phyloP scores from a whole-genome alignment of 2,329 filamentous ascomycete species.

The Colletotrichum filicis region DNA sequence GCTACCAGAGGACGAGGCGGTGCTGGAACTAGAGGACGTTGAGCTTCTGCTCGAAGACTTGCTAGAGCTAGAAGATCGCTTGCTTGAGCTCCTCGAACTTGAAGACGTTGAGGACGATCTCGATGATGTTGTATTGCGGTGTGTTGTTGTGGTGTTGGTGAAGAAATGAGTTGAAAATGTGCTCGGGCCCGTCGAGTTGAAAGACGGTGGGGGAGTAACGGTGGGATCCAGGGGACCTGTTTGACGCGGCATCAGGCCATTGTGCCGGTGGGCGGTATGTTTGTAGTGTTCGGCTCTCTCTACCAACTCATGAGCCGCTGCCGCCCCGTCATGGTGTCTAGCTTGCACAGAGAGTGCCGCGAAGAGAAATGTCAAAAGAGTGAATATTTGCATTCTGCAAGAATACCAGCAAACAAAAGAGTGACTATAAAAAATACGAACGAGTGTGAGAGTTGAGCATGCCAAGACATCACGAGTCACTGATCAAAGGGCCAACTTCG shows the following conservation, averaged over 20 bases:
- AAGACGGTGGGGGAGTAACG: neutral
- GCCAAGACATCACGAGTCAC: neutral
- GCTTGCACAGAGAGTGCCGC: neutral
- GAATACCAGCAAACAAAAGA: neutral
- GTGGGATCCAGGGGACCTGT: neutral
- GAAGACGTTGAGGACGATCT: neutral
- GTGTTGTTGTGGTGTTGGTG: neutral
- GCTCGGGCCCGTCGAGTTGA: constrained; percentile 5
- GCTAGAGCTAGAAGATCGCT: neutral
- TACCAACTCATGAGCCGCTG: neutral
- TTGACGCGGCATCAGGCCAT: neutral
- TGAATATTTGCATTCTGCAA: neutral
- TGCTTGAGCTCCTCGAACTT: constrained; percentile 1
- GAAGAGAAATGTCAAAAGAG: neutral
- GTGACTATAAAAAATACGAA: neutral
- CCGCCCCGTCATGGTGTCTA: neutral
- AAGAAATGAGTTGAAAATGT: neutral
- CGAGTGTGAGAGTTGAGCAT: neutral
- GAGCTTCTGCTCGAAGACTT: neutral
- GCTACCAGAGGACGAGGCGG: neutral
- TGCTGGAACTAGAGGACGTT: neutral
- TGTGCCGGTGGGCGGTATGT: neutral
- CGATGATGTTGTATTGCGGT: neutral
- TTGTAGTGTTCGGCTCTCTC: neutral
- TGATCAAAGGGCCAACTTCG: neutral